phyloP scores from a whole-genome alignment of 1,284 basidiomycete species.

The Phellopilus nigrolimitatus region DNA sequence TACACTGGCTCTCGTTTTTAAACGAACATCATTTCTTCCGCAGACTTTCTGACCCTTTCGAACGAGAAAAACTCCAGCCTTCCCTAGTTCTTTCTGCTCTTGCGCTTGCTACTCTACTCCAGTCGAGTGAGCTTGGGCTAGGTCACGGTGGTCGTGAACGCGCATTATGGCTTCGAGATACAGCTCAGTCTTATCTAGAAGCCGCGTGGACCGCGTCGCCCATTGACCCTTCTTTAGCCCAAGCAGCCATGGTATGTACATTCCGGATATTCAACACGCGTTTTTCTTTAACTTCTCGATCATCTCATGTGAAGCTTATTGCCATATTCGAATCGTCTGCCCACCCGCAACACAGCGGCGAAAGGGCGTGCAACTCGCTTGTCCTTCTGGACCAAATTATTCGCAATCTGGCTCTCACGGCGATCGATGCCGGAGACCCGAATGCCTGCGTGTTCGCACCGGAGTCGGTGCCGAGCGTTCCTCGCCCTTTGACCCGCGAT shows the following conservation, averaged over 20 bases:
- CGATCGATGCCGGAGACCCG: constrained; percentile 50
- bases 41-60: constrained; percentile 45
- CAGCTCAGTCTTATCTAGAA: constrained; percentile 51
- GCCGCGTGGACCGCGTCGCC: constrained; percentile 45
- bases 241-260: constrained; percentile 62
- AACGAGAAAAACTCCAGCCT: constrained; percentile 57
- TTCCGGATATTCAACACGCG: constrained; percentile 16
- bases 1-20: constrained; percentile 62
- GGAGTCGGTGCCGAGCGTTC: constrained; percentile 45
- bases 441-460: constrained; percentile 47
- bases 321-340: constrained; percentile 71
- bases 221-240: constrained; percentile 59
- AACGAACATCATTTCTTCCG: constrained; percentile 51
- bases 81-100: constrained; percentile 62
- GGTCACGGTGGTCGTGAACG: constrained; percentile 45
- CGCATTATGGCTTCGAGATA: constrained; percentile 49
- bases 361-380: constrained; percentile 49
- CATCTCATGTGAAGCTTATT: constrained; percentile 44
- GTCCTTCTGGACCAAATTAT: constrained; percentile 60
- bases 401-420: constrained; percentile 46
- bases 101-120: constrained; percentile 68
- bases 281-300: not conserved
- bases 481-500: constrained; percentile 26
- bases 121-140: constrained; percentile 61
- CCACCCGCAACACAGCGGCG: constrained; percentile 56